These are phyloP conservation scores for Barbarea vulgaris DNA, from an alignment of 345 rosid genomes.

Conservation along the genomic window DNA sequence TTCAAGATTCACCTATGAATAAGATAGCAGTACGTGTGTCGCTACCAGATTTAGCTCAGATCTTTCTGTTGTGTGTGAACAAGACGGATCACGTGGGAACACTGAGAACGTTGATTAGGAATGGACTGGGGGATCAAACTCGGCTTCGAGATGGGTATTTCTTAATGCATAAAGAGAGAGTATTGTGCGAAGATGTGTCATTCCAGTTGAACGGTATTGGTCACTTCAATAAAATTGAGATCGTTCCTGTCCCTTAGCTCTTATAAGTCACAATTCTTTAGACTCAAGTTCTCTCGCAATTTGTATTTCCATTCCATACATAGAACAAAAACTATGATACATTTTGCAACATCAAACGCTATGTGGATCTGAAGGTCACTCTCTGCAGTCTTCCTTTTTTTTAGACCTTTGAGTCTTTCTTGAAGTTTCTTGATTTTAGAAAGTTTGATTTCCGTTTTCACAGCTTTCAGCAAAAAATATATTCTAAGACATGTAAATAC, in stretches of 20 bases:
- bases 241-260: conserved; percentile 8
- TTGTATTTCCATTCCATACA: background rate
- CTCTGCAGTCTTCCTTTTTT: background rate
- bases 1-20: background rate
- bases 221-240: conserved; percentile 69
- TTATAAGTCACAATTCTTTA: too few species aligned
- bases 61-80: conserved; percentile 60
- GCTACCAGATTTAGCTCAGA: conserved; percentile 21
- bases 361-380: background rate
- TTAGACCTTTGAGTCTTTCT: background rate
- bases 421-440: too few species aligned
- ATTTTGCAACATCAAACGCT: too few species aligned
- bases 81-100: conserved; percentile 42
- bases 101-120: conserved; percentile 57
- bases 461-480: too few species aligned
- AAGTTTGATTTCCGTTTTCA: too few species aligned
- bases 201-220: conserved; percentile 73
- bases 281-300: background rate
- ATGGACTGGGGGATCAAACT: conserved; percentile 47
- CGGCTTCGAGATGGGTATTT: conserved; percentile 75
- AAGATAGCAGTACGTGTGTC: background rate
- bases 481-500: too few species aligned
- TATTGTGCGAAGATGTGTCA: conserved; percentile 80
- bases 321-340: background rate
- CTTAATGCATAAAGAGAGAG: conserved; percentile 65